phyloP scores from a whole-genome alignment of 768 basidiomycete genomes.

The Thelephora ganbajun region DNA sequence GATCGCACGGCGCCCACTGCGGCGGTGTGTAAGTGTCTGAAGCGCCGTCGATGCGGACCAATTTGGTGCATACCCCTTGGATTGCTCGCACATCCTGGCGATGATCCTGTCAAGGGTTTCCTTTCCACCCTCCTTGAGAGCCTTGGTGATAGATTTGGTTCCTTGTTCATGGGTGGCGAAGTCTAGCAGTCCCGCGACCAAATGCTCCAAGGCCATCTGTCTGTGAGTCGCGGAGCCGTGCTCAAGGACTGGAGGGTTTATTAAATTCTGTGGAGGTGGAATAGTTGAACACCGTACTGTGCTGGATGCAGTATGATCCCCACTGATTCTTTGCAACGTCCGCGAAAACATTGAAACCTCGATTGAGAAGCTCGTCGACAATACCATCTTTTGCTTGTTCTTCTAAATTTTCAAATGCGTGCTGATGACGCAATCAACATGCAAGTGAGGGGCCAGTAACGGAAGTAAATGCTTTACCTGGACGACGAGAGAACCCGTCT shows the following conservation, averaged over 20 bases:
- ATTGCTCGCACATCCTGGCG: constrained; percentile 74
- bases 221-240: constrained; percentile 70
- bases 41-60: background rate
- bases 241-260: constrained; percentile 46
- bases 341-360: constrained; percentile 49
- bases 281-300: constrained; percentile 36
- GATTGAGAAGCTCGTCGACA: constrained; percentile 69
- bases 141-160: constrained; percentile 78
- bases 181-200: constrained; percentile 62
- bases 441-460: too few relatives aligned
- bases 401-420: constrained; percentile 78
- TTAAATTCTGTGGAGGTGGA: background rate
- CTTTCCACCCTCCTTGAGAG: constrained; percentile 71
- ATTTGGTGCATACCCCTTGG: constrained; percentile 44
- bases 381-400: constrained; percentile 76
- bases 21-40: constrained; percentile 11
- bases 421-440: constrained; percentile 23
- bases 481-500: constrained; percentile 80
- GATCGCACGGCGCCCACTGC: constrained; percentile 62
- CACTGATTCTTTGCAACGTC: constrained; percentile 81
- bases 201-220: constrained; percentile 63
- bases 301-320: constrained; percentile 81
- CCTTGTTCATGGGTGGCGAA: constrained; percentile 78
- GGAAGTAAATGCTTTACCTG: constrained; percentile 35
- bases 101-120: constrained; percentile 64